phyloP scores from a whole-genome alignment of 1,139 yeast species.

The Saccharomyces pastorianus region DNA sequence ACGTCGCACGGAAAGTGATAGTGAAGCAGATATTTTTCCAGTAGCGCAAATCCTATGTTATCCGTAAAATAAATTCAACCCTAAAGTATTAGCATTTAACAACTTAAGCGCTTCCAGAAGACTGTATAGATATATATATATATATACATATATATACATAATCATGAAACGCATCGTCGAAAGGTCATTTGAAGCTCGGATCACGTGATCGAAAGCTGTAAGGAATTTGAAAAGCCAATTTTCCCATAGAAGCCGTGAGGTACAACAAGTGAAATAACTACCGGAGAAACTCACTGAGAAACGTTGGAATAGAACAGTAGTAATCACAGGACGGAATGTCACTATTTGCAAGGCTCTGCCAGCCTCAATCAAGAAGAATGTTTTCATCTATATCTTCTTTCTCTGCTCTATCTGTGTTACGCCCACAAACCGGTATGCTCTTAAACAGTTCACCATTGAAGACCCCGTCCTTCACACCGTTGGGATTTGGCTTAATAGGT shows the following conservation, averaged over 20 bases:
- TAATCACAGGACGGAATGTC: not conserved
- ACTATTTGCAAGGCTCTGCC: not conserved
- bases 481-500: conserved; percentile 8
- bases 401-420: not conserved
- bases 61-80: not conserved
- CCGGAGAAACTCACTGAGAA: not conserved
- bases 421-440: conserved; percentile 9
- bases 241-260: not conserved
- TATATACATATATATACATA: not conserved
- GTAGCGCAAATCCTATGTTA: not conserved
- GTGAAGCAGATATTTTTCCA: not conserved
- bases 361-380: not conserved
- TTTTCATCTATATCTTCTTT: not conserved
- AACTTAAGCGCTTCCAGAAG: no score
- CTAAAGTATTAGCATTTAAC: not conserved
- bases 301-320: not conserved
- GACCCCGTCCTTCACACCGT: not conserved
- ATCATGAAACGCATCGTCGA: not conserved
- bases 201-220: not conserved
- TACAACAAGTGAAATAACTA: not conserved
- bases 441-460: conserved; percentile 11
- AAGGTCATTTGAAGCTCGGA: not conserved
- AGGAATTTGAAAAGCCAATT: not conserved
- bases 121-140: not conserved
- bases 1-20: not conserved